phyloP scores from a whole-genome alignment of 345 rosid species.

The Fremontodendron californicum region DNA sequence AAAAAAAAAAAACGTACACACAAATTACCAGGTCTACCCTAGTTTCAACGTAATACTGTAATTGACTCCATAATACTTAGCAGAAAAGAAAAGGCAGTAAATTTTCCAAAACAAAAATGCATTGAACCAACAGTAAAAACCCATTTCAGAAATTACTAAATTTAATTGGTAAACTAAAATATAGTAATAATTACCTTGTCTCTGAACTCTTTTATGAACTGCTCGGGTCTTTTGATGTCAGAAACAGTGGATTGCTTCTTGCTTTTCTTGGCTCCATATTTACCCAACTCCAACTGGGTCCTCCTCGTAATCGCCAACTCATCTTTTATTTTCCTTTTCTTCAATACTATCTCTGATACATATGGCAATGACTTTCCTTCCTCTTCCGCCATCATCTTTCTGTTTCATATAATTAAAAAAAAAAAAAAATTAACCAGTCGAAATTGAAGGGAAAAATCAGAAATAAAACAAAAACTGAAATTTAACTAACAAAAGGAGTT shows the following conservation, averaged over 20 bases:
- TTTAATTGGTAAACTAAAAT: no score
- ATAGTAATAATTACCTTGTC: no score
- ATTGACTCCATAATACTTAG: no score
- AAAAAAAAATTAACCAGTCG: not conserved
- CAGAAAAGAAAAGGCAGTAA: no score
- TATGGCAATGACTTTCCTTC: constrained; percentile 44
- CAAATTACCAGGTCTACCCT: no score
- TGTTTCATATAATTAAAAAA: not conserved
- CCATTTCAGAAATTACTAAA: no score
- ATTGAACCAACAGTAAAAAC: not conserved
- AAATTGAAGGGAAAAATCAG: not conserved
- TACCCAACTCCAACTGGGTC: no score
- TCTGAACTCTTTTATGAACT: no score
- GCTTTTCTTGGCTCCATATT: no score
- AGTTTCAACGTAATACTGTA: not conserved
- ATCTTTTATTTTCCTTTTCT: constrained; percentile 84
- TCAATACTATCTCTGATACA: constrained; percentile 67
- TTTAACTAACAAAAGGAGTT: not conserved
- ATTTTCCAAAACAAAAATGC: not conserved
- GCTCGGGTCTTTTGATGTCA: no score
- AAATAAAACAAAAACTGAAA: not conserved
- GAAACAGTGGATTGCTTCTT: no score
- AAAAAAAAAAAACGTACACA: no score
- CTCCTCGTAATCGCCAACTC: constrained; percentile 70
- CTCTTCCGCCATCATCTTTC: constrained; percentile 47